Evolutionary conservation across 495 filamentous ascomycete genomes (phyloP).

Genomic region (Evansstolkia leycettana): DNA sequence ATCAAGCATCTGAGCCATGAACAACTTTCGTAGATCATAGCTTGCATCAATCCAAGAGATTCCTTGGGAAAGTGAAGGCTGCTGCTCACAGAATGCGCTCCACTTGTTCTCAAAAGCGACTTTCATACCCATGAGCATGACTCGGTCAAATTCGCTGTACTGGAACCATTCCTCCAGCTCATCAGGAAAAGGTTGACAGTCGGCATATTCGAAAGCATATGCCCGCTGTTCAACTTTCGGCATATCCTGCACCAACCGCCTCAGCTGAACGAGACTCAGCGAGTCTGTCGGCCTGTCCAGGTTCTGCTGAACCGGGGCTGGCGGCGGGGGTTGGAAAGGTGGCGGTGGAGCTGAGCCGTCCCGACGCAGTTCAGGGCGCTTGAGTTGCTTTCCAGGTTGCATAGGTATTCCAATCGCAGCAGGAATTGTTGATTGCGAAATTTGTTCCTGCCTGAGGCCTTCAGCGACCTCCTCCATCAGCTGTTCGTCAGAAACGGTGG

Average conservation of each 20-base stretch:
- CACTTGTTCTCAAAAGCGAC: slow-evolving; percentile 58
- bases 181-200: slow-evolving; percentile 65
- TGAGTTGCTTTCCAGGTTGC: slow-evolving; percentile 11
- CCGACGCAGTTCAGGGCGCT: slow-evolving; percentile 44
- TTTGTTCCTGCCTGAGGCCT: slow-evolving; percentile 34
- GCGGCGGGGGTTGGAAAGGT: slow-evolving; percentile 46
- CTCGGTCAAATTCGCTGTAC: slow-evolving; percentile 69
- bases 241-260: slow-evolving; percentile 68
- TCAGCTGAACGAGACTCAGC: slow-evolving; percentile 70
- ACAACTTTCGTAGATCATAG: slow-evolving; percentile 27
- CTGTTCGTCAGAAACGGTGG: slow-evolving; percentile 34
- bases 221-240: slow-evolving; percentile 65
- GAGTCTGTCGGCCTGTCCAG: slow-evolving; percentile 51
- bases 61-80: slow-evolving; percentile 19
- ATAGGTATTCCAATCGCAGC: slow-evolving; percentile 2
- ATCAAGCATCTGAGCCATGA: slow-evolving; percentile 29
- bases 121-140: slow-evolving; percentile 53
- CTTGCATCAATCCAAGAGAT: slow-evolving; percentile 40
- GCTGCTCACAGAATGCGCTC: slow-evolving; percentile 30
- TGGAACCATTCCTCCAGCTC: slow-evolving; percentile 96
- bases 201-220: slow-evolving; percentile 91
- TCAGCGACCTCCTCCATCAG: slow-evolving; percentile 37
- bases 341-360: slow-evolving; percentile 45
- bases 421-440: slow-evolving; percentile 7
- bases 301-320: slow-evolving; percentile 35